Evolutionary conservation across 208 protist genomes (phyloP).

Genomic region (Trypanosoma caninum): DNA sequence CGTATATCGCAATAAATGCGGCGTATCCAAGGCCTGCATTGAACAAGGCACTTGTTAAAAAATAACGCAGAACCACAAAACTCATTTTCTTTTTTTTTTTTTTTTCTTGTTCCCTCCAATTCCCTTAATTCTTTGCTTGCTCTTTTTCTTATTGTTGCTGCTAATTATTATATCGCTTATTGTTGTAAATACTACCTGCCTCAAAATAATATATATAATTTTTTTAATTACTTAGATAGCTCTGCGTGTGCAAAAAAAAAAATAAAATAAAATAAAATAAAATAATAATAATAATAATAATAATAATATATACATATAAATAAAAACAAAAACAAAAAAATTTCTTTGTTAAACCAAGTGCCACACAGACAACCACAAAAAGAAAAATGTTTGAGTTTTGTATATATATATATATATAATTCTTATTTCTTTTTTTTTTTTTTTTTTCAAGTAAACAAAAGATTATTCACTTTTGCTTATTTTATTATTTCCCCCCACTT

Average conservation of each 20-base stretch:
- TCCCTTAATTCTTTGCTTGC: conserved; percentile 15
- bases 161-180: too few relatives aligned
- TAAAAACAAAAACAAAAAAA: conserved; percentile 18
- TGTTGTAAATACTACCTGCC: too few relatives aligned
- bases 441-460: too few relatives aligned
- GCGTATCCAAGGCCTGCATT: conserved; percentile 53
- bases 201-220: background rate
- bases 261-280: background rate
- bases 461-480: background rate
- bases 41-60: conserved; percentile 25
- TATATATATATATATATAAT: too few relatives aligned
- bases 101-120: conserved; percentile 13
- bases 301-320: background rate
- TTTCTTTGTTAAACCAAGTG: too few relatives aligned
- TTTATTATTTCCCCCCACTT: background rate
- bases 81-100: conserved; percentile 3
- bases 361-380: conserved; percentile 13
- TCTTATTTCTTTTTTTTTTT: too few relatives aligned
- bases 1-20: conserved; percentile 32
- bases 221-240: background rate
- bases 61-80: conserved; percentile 6
- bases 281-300: background rate
- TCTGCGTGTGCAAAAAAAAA: background rate
- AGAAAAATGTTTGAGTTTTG: too few relatives aligned
- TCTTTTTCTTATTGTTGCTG: too few relatives aligned